Evolutionary conservation across 345 rosid species (phyloP), one percentile per base, ranked within the genome.

Genomic region (Euphorbia tirucalli): DNA sequence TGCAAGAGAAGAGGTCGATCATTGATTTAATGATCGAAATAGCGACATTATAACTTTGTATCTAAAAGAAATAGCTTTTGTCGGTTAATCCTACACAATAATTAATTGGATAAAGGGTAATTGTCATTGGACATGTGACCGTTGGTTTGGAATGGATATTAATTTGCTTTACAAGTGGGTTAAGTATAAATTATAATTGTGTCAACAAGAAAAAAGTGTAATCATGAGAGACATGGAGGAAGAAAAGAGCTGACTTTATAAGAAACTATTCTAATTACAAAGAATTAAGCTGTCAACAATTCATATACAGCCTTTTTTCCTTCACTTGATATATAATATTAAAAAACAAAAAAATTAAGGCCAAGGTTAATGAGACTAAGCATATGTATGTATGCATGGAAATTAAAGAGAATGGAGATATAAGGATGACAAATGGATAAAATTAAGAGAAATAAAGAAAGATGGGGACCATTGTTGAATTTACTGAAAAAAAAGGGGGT

Each of bases 391-490:
- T 30, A 46, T 49, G 73, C 72, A 66, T 61, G 74, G 39, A 35
- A 35, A 35, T 35, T 35, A 35, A 35, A 35, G 39, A n/a, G n/a
- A n/a, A n/a, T n/a, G n/a, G n/a, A n/a, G n/a, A n/a, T n/a, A n/a
- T n/a, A n/a, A n/a, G n/a, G n/a, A n/a, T n/a, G n/a, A n/a, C 39
- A 35, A 35, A 35, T 35, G 39, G 39, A 35, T 35, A 35, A 35
- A 35, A 35, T 7, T 35, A 35, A 35, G 39, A 35, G 39, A 35
- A 35, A 35, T 35, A 35, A 35, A 35, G 7, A 35, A 35, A 35
- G 7, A 35, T 35, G 56, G 78, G 82, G 82, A 82, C 79, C 76
- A 85, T 77, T 57, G n/a, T 44, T 44, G 49, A 44, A 44, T 7
- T 65, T 57, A 65, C 69, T 70, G 65, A 62, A 75, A 75, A 70